Base-by-base conservation (phyloP, 75 land plant species). In the Pinus albicaulis region DNA sequence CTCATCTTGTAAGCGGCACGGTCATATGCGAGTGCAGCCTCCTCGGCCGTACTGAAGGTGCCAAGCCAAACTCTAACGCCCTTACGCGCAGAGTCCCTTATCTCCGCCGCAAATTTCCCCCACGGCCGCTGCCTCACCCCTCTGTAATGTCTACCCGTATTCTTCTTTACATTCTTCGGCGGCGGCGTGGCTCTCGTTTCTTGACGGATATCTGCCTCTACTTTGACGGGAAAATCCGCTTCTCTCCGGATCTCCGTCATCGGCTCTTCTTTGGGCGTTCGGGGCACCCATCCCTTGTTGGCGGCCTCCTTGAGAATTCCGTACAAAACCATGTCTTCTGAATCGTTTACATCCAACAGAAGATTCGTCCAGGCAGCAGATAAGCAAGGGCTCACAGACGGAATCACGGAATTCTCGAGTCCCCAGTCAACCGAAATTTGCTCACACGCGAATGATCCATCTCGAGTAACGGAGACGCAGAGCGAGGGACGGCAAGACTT, bases 21-120 rank as follows among this genome's bases (percentile, higher is more conserved):
- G 63, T 74, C 75, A 74, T 74, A 74, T 60, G 75, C 63, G 2
- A 74, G 38, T 1, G 75, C 75, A 2, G 75, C 75, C 2, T 63
- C 75, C 22, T 74, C 75, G 4, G 75, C 75, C 24, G 75, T 74
- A 22, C 12, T 36, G 64, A 77, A 86, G 6, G 89, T 86, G 15
- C 89, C 89, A 1, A 86, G 75, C 89, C 89, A 86, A 17, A 86
- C 71, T 75, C 89, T 76, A 19, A 78, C 82, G 11, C 89, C 86
- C 19, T 80, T 79, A n/a, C 80, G 74, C 26, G 57, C 70, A 57
- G 88, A 73, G 78, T 86, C 88, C n/a, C 87, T 76, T 26, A 85
- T 85, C 60, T 85, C 87, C 1, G 87, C 87, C 5, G 83, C 83
- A 55, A 71, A 86, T 55, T 82, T 86, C 10, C 88, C 88, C 85